These are phyloP conservation scores for Gossypium trilobum DNA, from an alignment of 441 rosid species.

Conservation along the genomic window DNA sequence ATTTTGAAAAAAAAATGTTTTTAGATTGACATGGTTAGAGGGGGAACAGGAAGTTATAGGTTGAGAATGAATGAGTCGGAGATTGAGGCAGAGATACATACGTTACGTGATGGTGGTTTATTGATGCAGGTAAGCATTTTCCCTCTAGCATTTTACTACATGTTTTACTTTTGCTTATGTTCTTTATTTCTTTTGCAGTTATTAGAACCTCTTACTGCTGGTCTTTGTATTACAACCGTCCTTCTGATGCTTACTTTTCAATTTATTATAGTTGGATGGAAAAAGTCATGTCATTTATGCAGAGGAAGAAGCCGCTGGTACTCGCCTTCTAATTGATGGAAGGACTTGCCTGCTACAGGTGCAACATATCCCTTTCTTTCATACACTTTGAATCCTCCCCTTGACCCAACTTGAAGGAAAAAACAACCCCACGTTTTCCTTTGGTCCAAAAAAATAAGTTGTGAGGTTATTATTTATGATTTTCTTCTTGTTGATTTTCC, in stretches of 20 bases:
- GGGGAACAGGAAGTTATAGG: constrained; percentile 91
- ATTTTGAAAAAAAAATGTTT: constrained; percentile 16
- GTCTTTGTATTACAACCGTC: not conserved
- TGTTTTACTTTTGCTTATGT: constrained; percentile 3
- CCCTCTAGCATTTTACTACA: not conserved
- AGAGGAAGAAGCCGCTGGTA: constrained; percentile 99
- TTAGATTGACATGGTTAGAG: constrained; percentile 91
- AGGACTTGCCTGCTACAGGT: constrained; percentile 98
- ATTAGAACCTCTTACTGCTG: not conserved
- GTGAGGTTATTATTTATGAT: constrained; percentile 19
- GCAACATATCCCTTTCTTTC: constrained; percentile 15
- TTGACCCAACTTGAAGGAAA: constrained; percentile 6
- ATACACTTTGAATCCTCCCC: not conserved
- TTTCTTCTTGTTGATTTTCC: not conserved
- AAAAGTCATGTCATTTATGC: constrained; percentile 99
- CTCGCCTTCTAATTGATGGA: constrained; percentile 98
- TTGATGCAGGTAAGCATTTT: constrained; percentile 85
- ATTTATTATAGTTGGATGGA: constrained; percentile 75
- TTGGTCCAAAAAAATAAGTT: not conserved
- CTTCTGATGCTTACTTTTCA: constrained; percentile 13
- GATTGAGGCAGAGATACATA: constrained; percentile 95
- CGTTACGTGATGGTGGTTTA: constrained; percentile 97
- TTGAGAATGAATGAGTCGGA: constrained; percentile 84
- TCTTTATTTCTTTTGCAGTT: not conserved
- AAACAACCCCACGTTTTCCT: too few species aligned